Evolutionary conservation across 1,284 basidiomycete species (phyloP), one percentile per base, ranked within the genome.

Genomic region (Malassezia slooffiae): DNA sequence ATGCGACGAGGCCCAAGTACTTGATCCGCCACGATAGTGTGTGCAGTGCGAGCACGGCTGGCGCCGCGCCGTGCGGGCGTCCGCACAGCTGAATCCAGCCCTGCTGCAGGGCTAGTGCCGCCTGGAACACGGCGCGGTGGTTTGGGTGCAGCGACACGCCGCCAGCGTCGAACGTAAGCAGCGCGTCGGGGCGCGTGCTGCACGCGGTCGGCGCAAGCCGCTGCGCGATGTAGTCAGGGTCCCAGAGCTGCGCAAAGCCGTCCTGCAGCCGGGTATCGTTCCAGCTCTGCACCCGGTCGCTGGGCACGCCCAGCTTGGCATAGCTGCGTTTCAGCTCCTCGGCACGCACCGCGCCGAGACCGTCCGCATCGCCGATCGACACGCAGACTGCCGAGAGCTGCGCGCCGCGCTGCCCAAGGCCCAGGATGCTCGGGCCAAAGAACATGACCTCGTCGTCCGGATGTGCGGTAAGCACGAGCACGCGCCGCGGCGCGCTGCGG

Each of bases 401-500:
- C 43, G 69, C 67, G 5, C 70, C 68, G 1, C 61, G 48, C 4
- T 45, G 56, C 13, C 83, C 72, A 3, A 79, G 74, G 21, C 80
- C 72, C 15, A 62, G 50, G 10, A 91, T 63, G 0, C 82, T 82
- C 0, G 88, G 87, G 0, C 80, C 81, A 63, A 93, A 93, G 74
- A 93, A 93, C 75, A 90, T 79, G 62, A 80, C 80, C 72, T 91
- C 88, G 65, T 91, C 88, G 64, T 91, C 88, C 2, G 86, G 86
- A 60, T 90, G 86, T 9, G 86, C 85, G 0, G 84, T 88, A 33
- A 90, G 71, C 2, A 89, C 63, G 20, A 90, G 74, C 6, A 48
- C 61, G 34, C 42, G 45, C 7, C 29, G 33, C 23, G 38, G 33
- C 16, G 12, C 15, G 21, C 4, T 21, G 15, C 20, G 8, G 10